Evolutionary conservation across 176 grass and related monocot genomes (phyloP), one percentile per base, ranked within the genome.

Genomic region (Oryza glumipatula): DNA sequence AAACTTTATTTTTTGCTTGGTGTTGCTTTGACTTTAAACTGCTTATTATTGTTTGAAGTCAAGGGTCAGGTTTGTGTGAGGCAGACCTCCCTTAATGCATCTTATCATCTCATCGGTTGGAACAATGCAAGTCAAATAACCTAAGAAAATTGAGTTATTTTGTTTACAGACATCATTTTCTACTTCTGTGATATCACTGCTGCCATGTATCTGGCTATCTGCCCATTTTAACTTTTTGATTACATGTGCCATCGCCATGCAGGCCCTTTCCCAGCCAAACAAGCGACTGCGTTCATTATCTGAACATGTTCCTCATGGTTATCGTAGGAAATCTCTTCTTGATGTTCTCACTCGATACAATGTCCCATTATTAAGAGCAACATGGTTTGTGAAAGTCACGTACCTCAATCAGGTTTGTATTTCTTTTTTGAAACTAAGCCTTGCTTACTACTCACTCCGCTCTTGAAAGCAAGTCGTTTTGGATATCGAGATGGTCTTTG

Each of bases 381-480:
- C 97, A 68, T 99, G 97, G 97, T 99, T 99, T 89, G 91, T 96
- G 71, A 99, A 99, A 94, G 97, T 99, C 67, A 94, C 92, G 33
- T 99, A 99, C 89, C 97, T 99, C 72, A 99, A 99, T 91, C 97
- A 99, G 94, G 97, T 99, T 79, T 85, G 83, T 23, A 83, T 61
- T 19, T 58, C 66, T 66, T 65, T 54, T 72, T 85, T 54, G 60
- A 79, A 48, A 47, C 23, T 43, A 41, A 78, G 54, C 82, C 67
- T 76, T 83, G 41, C 61, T 79, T 82, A 67, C 73, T 74, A 78
- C 54, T 58, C 54, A n/a, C 19, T 58, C 54, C 2, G 54, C 6
- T 21, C 1, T 58, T n/a, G 54, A 58, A 58, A 58, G 17, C 16
- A 58, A 58, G 7, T 58, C 19, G 2, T n/a, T 56, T 21, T 58